Evolutionary conservation across 176 grass and related monocot genomes (phyloP), one percentile per base, ranked within the genome.

Genomic region (Cymbopogon citratus): DNA sequence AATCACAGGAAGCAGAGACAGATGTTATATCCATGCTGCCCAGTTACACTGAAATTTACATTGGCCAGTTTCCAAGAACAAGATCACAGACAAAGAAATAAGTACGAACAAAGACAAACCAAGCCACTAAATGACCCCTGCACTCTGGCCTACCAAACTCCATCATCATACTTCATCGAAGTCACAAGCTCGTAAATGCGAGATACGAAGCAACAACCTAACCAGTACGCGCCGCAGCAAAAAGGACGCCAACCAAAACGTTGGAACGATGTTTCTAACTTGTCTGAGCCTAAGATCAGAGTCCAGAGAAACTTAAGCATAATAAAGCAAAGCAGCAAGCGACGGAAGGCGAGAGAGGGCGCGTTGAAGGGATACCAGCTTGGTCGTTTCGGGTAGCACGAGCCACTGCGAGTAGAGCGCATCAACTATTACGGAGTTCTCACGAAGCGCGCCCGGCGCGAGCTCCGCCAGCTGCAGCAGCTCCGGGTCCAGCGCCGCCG

Each of bases 361-460:
- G 25, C 18, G 70, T 25, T 78, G 31, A 31, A 81, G n/a, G 33
- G 39, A 36, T 93, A 99, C 97, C 97, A 95, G 84, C 89, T 99
- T 99, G 44, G 83, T 80, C 1, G 93, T 92, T 57, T 99, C 97
- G 7, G 91, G 89, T 12, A 96, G 76, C 48, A 90, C 83, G 66
- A 99, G 97, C 97, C 97, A 99, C 93, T 99, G 97, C 69, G 75
- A 79, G 76, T 91, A 99, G 57, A 99, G 87, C 57, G 72, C 80
- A 12, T 93, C 93, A 26, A 83, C 75, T 43, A 96, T 85, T 63
- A 45, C 72, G 23, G 93, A 87, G 73, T 88, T 99, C 60, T 95
- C 93, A 35, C 88, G 94, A 38, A 99, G 85, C 15, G 89, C 83
- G 15, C 88, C 64, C 13, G 91, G 86, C 46, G 97, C 92, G 21